Conservation (phyloP, 192 early-diverging fungal species). For the Entophlyctis luteolus region DNA sequence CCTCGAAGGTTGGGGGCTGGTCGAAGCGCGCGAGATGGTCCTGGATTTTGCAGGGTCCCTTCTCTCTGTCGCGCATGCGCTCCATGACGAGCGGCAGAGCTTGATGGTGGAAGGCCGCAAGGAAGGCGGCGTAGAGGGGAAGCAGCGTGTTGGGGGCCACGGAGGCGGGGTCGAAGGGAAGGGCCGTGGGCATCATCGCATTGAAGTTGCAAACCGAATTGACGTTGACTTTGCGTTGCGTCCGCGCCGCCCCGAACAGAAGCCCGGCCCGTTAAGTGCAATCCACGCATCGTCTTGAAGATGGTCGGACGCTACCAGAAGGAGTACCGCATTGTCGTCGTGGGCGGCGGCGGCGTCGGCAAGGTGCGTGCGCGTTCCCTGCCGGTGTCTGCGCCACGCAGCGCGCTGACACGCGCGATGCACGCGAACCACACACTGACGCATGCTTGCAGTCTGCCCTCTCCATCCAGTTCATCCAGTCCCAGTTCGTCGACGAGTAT, state of each 20-base stretch:
- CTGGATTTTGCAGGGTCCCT: not conserved
- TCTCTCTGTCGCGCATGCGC: not conserved
- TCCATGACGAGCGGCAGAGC: not conserved
- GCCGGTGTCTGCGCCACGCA: not conserved
- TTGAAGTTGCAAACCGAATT: too few species aligned
- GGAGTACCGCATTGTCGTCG: conserved; percentile 22
- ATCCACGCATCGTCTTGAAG: too few species aligned
- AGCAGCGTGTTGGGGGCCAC: not conserved
- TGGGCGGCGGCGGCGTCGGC: conserved; percentile 19
- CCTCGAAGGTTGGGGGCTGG: conserved; percentile 8
- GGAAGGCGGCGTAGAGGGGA: conserved; percentile 9
- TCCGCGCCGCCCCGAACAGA: too few species aligned
- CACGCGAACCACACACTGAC: too few species aligned
- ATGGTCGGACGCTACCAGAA: conserved; percentile 19
- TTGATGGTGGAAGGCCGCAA: not conserved
- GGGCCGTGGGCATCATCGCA: not conserved
- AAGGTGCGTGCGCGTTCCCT: not conserved
- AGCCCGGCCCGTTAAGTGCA: too few species aligned
- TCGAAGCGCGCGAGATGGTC: conserved; percentile 11
- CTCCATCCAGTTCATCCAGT: conserved; percentile 91
- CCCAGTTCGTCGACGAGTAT: conserved; percentile 68
- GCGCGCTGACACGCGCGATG: too few species aligned
- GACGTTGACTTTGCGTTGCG: too few species aligned
- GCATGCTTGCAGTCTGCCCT: conserved; percentile 78
- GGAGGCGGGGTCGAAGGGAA: conserved; percentile 10